phyloP scores from a whole-genome alignment of 805 yeast species.

The Candida schatavii region DNA sequence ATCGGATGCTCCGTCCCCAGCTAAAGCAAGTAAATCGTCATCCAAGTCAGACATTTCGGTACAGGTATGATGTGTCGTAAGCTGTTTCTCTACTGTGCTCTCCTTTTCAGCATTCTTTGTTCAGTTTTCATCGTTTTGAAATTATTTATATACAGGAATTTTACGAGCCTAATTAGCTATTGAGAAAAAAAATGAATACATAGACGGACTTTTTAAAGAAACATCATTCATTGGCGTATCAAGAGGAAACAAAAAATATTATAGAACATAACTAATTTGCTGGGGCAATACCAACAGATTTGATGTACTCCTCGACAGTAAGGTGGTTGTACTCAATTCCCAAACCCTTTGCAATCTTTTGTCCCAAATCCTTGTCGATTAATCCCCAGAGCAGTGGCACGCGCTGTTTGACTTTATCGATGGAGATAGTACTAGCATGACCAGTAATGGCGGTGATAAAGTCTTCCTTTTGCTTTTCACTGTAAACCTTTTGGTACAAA shows the following conservation, averaged over 20 bases:
- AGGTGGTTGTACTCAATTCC: slow-evolving; percentile 33
- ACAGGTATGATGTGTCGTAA: too few species aligned
- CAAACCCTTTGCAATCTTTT: slow-evolving; percentile 39
- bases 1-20: slow-evolving; percentile 49
- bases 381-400: slow-evolving; percentile 43
- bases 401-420: slow-evolving; percentile 28
- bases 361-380: slow-evolving; percentile 39
- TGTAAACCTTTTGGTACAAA: slow-evolving; percentile 38
- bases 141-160: too few species aligned
- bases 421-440: slow-evolving; percentile 33
- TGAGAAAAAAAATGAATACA: too few species aligned
- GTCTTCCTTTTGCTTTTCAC: slow-evolving; percentile 26
- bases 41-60: slow-evolving; percentile 78
- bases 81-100: too few species aligned
- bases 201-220: too few species aligned
- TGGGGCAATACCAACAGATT: slow-evolving; percentile 4
- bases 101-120: too few species aligned
- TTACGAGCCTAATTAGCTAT: too few species aligned
- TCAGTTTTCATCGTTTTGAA: not conserved
- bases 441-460: slow-evolving; percentile 37
- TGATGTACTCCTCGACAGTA: slow-evolving; percentile 31
- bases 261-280: not conserved
- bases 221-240: too few species aligned
- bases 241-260: too few species aligned
- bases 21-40: slow-evolving; percentile 93